Conservation (phyloP, 768 basidiomycete genomes). For the Termitomyces eurrhizus region DNA sequence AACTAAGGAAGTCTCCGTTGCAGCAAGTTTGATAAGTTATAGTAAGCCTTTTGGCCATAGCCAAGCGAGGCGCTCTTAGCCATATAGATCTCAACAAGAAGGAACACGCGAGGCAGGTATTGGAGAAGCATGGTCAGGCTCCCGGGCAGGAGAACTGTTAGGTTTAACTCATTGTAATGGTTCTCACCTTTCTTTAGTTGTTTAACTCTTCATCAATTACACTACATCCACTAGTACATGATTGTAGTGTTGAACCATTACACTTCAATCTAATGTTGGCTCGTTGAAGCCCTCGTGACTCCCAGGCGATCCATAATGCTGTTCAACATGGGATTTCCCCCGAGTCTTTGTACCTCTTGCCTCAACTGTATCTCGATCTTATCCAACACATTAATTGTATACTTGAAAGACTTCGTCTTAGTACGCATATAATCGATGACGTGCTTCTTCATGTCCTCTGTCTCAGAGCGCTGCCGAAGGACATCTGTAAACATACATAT, state of each 20-base stretch:
- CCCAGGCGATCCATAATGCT: not conserved
- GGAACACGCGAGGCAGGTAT: not conserved
- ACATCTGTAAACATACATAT: slow-evolving; percentile 50
- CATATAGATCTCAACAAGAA: not conserved
- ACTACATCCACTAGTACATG: too few species aligned
- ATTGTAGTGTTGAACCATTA: too few species aligned
- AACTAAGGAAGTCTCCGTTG: too few species aligned
- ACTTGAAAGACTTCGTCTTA: slow-evolving; percentile 82
- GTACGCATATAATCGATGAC: slow-evolving; percentile 74
- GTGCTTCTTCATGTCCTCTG: slow-evolving; percentile 75
- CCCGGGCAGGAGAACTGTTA: too few species aligned
- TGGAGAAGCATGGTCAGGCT: not conserved
- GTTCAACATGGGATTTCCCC: not conserved
- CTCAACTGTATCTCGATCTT: not conserved
- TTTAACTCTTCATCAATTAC: too few species aligned
- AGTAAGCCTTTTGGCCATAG: too few species aligned
- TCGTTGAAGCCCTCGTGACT: too few species aligned
- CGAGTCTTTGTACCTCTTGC: not conserved
- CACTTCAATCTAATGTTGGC: too few species aligned
- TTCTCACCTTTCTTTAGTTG: too few species aligned
- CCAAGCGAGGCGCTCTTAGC: too few species aligned
- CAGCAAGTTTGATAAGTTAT: too few species aligned
- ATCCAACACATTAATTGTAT: slow-evolving; percentile 67
- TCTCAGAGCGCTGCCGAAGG: slow-evolving; percentile 82
- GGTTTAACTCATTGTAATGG: too few species aligned